A percentile compares a stretch with the other conserved stretches of the same genome.
phyloP scores from a whole-genome alignment of 495 filamentous ascomycete genomes.

The Penicillium paradoxum region DNA sequence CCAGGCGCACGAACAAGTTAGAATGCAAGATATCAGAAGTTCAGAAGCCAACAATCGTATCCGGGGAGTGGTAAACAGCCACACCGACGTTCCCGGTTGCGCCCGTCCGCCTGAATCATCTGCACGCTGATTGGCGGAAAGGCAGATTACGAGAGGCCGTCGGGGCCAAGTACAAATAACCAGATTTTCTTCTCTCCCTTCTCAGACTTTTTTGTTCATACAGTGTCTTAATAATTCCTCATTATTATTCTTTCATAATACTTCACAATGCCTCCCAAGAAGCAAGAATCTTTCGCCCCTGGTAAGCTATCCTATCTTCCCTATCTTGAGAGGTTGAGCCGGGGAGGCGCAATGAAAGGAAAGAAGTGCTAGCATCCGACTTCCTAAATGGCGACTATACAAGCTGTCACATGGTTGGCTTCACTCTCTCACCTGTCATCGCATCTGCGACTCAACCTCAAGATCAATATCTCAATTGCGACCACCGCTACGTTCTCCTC shows the following conservation, averaged over 20 bases:
- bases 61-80: neutral
- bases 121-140: slow-evolving; percentile 31
- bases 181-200: slow-evolving; percentile 34
- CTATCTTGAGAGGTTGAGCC: neutral
- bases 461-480: neutral
- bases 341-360: neutral
- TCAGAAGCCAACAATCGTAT: too few relatives aligned
- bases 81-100: slow-evolving; percentile 31
- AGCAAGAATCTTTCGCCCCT: slow-evolving; percentile 36
- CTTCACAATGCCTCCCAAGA: slow-evolving; percentile 43
- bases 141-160: slow-evolving; percentile 35
- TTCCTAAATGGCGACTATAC: neutral
- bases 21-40: too few relatives aligned
- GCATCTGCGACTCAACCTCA: neutral
- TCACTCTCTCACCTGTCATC: neutral
- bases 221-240: slow-evolving; percentile 20
- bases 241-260: slow-evolving; percentile 24
- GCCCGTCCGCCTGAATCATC: slow-evolving; percentile 41
- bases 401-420: neutral
- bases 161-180: slow-evolving; percentile 38
- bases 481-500: neutral
- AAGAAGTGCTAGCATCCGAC: neutral
- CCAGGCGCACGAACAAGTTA: too few relatives aligned
- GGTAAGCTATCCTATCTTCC: slow-evolving; percentile 31
- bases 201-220: slow-evolving; percentile 20